Conservation (phyloP, 2,329 filamentous ascomycete genomes). For the Monosporascus ibericus region DNA sequence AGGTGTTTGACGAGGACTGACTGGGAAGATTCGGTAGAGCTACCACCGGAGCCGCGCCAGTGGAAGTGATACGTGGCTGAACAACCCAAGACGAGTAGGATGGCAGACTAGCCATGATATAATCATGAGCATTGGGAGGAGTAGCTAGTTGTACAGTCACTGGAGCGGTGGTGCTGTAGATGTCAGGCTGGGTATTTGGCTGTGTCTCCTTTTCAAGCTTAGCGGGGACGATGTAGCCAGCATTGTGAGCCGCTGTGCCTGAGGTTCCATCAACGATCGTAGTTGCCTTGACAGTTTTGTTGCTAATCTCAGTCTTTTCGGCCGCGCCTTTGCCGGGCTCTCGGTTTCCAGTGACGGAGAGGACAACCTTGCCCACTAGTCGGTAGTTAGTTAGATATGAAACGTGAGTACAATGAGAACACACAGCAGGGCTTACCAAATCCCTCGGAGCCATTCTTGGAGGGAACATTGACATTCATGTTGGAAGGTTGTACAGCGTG, state of each 20-base stretch:
- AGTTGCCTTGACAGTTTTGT: constrained; percentile 10
- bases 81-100: too few relatives aligned
- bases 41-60: too few relatives aligned
- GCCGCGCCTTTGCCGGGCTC: not conserved
- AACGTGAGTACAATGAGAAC: too few relatives aligned
- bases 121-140: too few relatives aligned
- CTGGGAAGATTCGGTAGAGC: too few relatives aligned
- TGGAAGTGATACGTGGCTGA: too few relatives aligned
- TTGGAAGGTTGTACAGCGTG: not conserved
- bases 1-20: too few relatives aligned
- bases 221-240: not conserved
- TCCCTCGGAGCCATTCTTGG: too few relatives aligned
- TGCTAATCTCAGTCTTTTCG: not conserved
- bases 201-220: not conserved
- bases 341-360: not conserved
- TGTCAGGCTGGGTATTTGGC: not conserved
- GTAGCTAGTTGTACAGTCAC: too few relatives aligned
- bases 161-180: too few relatives aligned
- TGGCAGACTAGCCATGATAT: too few relatives aligned
- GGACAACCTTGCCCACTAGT: not conserved
- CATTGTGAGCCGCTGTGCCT: not conserved
- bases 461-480: not conserved
- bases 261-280: constrained; percentile 14
- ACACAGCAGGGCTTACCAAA: too few relatives aligned
- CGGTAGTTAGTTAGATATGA: not conserved